Base-by-base conservation (phyloP, 345 rosid genomes). In the Populus tremula region DNA sequence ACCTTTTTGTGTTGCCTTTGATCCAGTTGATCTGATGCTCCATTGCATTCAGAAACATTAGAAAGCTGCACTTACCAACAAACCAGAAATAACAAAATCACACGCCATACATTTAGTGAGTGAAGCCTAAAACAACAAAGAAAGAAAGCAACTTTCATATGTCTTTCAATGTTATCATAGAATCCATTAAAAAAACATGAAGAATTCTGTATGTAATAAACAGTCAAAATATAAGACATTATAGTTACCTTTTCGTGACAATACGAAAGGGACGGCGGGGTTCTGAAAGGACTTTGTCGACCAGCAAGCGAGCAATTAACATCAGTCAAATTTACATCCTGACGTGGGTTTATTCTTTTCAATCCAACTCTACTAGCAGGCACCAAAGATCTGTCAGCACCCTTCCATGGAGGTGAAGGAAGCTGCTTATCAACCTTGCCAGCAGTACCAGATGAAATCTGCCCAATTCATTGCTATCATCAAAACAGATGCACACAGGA, bases 251-350 rank as follows among this genome's bases (percentile, higher is more conserved):
- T 89, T 79, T 84, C 87, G 53, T 86, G 85, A 74, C 82, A 74
- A 82, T 84, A 89, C 45, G 91, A 87, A 36, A 91, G 86, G 50
- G 98, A 96, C 13, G 98, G 97, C 16, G 97, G 99, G 77, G 99
- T 96, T 75, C 86, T 84, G 80, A 96, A 93, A 63, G 99, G 99
- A 89, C 96, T 92, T 74, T 80, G 94, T 70, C 79, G 87, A 78
- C 81, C 85, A 77, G 87, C 76, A 69, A 69, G 70, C 14, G 73
- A 75, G 62, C 47, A 4, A 69, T 68, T 81, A 27, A 27, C 78
- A 29, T 78, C 77, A 23, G 74, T 64, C 59, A 54, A 53, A 41
- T 84, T 84, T 2, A 67, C 59, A 84, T 87, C 86, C 67, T 49
- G 83, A 76, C 72, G 82, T 29, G 86, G 87, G 76, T 86, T 86